A percentile compares a stretch with the other conserved stretches of the same genome.
Conservation (phyloP, 176 grass and related monocot species). For the Bolboschoenus planiculmis region DNA sequence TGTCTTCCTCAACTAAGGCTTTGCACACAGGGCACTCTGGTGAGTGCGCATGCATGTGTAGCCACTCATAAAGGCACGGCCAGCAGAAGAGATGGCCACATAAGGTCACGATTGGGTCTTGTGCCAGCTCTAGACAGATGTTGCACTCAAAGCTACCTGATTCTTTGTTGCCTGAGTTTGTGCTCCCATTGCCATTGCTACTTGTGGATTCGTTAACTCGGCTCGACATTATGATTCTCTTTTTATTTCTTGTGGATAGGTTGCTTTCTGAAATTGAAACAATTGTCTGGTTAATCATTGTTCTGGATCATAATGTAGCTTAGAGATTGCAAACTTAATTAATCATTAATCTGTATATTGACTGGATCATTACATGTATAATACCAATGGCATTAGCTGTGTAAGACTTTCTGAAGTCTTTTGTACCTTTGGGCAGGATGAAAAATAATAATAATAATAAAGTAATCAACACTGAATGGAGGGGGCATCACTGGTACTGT, state of each 20-base stretch:
- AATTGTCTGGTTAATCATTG: background rate
- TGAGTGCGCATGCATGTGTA: slow-evolving; percentile 65
- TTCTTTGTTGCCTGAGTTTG: slow-evolving; percentile 24
- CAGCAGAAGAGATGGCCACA: slow-evolving; percentile 82
- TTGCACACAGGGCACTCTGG: slow-evolving; percentile 81
- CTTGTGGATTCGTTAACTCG: slow-evolving; percentile 33
- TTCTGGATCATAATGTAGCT: background rate
- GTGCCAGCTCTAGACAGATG: slow-evolving; percentile 77
- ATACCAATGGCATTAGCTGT: background rate
- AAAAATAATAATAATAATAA: background rate
- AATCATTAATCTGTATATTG: background rate
- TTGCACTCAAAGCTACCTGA: slow-evolving; percentile 76
- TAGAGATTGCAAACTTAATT: background rate
- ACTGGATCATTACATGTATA: background rate
- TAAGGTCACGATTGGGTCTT: slow-evolving; percentile 71
- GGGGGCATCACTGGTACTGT: background rate
- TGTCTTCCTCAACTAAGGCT: slow-evolving; percentile 59
- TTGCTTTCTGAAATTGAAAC: background rate
- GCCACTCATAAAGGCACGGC: slow-evolving; percentile 80
- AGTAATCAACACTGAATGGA: background rate
- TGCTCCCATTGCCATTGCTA: slow-evolving; percentile 17
- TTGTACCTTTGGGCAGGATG: background rate
- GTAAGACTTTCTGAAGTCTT: background rate
- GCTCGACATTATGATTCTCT: slow-evolving; percentile 28
- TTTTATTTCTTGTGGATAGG: background rate